phyloP scores from a whole-genome alignment of 2,329 filamentous ascomycete genomes.

The Fusarium drepaniforme region DNA sequence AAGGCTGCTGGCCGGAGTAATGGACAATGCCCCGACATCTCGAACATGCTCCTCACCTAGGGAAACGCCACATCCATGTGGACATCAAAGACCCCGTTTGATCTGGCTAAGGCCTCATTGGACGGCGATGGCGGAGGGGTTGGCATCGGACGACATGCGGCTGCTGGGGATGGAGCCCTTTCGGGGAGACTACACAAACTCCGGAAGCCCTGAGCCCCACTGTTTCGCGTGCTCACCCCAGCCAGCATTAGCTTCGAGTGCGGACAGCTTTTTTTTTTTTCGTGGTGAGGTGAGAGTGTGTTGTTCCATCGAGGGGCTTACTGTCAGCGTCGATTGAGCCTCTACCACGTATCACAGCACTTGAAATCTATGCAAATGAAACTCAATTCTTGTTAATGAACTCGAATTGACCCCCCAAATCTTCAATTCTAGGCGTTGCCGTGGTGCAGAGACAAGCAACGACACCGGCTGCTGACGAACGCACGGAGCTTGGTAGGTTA shows the following conservation, averaged over 20 bases:
- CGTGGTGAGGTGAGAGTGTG: neutral
- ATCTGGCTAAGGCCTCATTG: slow-evolving; percentile 19
- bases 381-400: neutral
- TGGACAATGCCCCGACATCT: slow-evolving; percentile 21
- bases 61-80: slow-evolving; percentile 19
- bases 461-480: slow-evolving; percentile 15
- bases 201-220: slow-evolving; percentile 13
- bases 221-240: slow-evolving; percentile 9
- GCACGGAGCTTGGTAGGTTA: slow-evolving; percentile 25
- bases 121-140: slow-evolving; percentile 13
- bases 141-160: slow-evolving; percentile 27
- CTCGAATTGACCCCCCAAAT: neutral
- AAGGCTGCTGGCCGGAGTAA: neutral
- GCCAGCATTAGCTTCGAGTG: slow-evolving; percentile 27
- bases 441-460: slow-evolving; percentile 7
- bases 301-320: neutral
- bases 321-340: neutral
- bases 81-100: slow-evolving; percentile 11
- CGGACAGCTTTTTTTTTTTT: slow-evolving; percentile 8
- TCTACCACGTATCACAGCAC: neutral
- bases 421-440: neutral
- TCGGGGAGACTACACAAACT: slow-evolving; percentile 31
- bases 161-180: slow-evolving; percentile 12
- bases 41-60: neutral
- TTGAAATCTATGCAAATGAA: neutral